Percentiles rank a stretch among this genome's conserved stretches.
These are phyloP conservation scores for Solanum rostratum DNA, from an alignment of 257 asterid genomes.

Conservation along the genomic window DNA sequence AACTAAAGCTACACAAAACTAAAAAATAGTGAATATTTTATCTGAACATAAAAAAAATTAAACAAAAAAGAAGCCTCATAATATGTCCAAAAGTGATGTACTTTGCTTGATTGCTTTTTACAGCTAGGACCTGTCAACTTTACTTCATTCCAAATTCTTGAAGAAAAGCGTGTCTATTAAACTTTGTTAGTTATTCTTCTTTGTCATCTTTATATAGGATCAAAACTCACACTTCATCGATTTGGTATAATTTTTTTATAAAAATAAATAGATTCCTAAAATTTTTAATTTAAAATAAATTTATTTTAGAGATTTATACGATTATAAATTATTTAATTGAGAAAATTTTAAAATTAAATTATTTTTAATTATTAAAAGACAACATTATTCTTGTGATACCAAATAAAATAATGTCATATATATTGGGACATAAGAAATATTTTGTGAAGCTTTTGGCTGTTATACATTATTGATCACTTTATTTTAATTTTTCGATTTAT, in stretches of 20 bases:
- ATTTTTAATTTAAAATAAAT: too few relatives aligned
- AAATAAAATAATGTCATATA: too few relatives aligned
- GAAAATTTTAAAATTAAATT: neutral
- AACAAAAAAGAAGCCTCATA: neutral
- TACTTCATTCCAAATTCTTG: neutral
- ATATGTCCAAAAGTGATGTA: neutral
- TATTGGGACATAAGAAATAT: neutral
- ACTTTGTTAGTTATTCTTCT: neutral
- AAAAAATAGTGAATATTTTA: neutral
- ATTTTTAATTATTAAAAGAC: neutral
- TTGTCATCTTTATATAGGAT: neutral
- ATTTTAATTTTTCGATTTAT: too few relatives aligned
- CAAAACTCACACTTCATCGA: too few relatives aligned
- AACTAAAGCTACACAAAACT: neutral
- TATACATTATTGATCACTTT: neutral
- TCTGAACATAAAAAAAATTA: neutral
- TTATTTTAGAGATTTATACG: too few relatives aligned
- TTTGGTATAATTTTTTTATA: too few relatives aligned
- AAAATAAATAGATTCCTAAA: too few relatives aligned
- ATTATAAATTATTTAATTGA: neutral
- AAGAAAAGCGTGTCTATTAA: neutral
- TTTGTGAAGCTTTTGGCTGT: neutral
- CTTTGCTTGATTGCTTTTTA: neutral
- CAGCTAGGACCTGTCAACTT: neutral
- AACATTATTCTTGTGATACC: too few relatives aligned